Evolutionary conservation across 1,139 yeast species (phyloP), one percentile per base, ranked within the genome.

Genomic region (Kurtzmaniella quercitrusa): DNA sequence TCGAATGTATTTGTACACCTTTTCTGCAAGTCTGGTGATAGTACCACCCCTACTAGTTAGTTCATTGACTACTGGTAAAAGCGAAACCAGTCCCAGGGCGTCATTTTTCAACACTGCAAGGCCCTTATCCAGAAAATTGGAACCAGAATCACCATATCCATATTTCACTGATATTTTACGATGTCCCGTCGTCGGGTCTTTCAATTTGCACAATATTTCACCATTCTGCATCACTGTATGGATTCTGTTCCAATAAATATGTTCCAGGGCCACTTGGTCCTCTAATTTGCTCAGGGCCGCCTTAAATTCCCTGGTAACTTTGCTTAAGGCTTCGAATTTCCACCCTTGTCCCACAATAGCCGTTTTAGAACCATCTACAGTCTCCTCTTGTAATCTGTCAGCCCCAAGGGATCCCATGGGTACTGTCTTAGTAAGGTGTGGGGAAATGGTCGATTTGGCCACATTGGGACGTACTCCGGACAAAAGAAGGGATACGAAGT

Each of bases 111-210:
- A 65, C 1, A 84, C 62, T 0, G 95, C 96, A 38, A 83, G 66
- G 1, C 97, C 97, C 50, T 78, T 76, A 52, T 88, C 94, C 43
- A 66, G 65, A 54, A 79, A 87, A 31, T 73, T 77, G 1, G 96
- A 87, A 0, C 98, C 98, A 0, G 95, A 82, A 60, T 90, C 97
- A 9, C 86, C 93, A 62, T 80, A 93, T 0, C 98, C 98, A 58
- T 86, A 91, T 55, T 87, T 88, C 33, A 91, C 85, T 1, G 91
- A 95, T 38, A 91, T 70, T 16, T 75, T 70, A 42, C 69, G 41
- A 50, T 74, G 65, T 34, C 80, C 80, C 33, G 57, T 63, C 12
- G 39, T 70, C 52, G 59, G 82, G 45, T 80, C 85, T 45, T 82
- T 73, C 34, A 84, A 73, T 55, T 86, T 86, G 56, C 84, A 84